Evolutionary conservation across 73 alveolate genomes (phyloP).

Genomic region (Uronychia binucleata): DNA sequence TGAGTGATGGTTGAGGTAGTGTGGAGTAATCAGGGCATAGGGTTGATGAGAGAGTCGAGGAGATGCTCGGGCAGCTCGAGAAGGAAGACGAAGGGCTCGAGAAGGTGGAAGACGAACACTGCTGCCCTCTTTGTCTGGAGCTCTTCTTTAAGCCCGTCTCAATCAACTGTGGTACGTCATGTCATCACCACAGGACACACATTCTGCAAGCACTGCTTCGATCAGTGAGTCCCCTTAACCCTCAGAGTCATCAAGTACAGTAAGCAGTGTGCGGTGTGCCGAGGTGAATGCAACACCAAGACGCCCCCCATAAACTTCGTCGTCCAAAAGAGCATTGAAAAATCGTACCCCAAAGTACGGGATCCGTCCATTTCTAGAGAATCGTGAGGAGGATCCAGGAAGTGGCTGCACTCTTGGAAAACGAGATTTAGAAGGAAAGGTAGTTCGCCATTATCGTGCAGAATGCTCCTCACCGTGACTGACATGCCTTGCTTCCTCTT

Average conservation of each 20-base stretch:
- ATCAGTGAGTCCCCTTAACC: neutral
- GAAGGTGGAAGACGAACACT: too few relatives aligned
- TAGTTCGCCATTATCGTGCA: neutral
- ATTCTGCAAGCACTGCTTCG: neutral
- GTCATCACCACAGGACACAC: neutral
- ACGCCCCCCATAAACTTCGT: neutral
- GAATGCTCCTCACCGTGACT: neutral
- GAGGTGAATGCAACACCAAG: neutral
- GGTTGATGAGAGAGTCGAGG: too few relatives aligned
- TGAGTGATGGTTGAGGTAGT: slow-evolving; percentile 2
- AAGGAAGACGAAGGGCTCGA: too few relatives aligned
- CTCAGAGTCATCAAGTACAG: neutral
- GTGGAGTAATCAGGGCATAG: too few relatives aligned
- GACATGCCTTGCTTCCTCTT: neutral
- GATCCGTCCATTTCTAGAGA: neutral
- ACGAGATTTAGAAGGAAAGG: neutral
- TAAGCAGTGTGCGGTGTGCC: neutral
- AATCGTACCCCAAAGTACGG: neutral
- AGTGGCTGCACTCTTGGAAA: neutral
- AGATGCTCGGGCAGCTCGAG: too few relatives aligned
- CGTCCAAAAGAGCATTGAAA: neutral
- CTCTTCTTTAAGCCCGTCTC: too few relatives aligned
- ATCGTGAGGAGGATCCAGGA: neutral
- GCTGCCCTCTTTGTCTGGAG: too few relatives aligned
- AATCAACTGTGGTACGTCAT: too few relatives aligned